Evolutionary conservation across 305 asterid genomes (phyloP).

Genomic region (Plantago coronopus): DNA sequence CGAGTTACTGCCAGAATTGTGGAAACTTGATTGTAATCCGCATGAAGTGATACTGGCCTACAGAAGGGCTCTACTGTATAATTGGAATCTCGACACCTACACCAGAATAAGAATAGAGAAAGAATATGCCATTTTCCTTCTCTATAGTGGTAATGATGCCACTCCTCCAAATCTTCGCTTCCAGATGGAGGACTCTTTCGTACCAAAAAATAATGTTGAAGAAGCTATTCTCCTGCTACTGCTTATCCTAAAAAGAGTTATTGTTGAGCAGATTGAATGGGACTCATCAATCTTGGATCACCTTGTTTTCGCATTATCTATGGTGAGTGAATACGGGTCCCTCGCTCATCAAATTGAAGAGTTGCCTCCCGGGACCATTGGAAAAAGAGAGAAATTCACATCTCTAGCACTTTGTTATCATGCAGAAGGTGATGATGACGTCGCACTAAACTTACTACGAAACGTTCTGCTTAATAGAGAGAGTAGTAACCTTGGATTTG

Average conservation of each 20-base stretch:
- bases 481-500: constrained; percentile 36
- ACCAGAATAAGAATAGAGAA: constrained; percentile 61
- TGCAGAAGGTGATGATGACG: constrained; percentile 56
- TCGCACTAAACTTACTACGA: constrained; percentile 62
- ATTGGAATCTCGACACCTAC: constrained; percentile 67
- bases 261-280: constrained; percentile 43
- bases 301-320: constrained; percentile 70
- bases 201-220: constrained; percentile 74
- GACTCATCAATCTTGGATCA: constrained; percentile 79
- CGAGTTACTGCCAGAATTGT: constrained; percentile 85
- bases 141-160: constrained; percentile 79
- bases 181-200: constrained; percentile 66
- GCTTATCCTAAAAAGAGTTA: constrained; percentile 45
- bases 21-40: constrained; percentile 55
- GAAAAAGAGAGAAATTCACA: constrained; percentile 45
- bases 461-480: constrained; percentile 62
- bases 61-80: constrained; percentile 71
- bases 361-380: constrained; percentile 57
- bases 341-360: constrained; percentile 74
- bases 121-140: constrained; percentile 72
- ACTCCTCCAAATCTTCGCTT: constrained; percentile 78
- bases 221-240: constrained; percentile 82
- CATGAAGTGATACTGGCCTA: constrained; percentile 65
- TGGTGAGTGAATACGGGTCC: constrained; percentile 50
- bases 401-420: constrained; percentile 67